Evolutionary conservation across 2,329 filamentous ascomycete species (phyloP).

Genomic region (Setomelanomma holmii): DNA sequence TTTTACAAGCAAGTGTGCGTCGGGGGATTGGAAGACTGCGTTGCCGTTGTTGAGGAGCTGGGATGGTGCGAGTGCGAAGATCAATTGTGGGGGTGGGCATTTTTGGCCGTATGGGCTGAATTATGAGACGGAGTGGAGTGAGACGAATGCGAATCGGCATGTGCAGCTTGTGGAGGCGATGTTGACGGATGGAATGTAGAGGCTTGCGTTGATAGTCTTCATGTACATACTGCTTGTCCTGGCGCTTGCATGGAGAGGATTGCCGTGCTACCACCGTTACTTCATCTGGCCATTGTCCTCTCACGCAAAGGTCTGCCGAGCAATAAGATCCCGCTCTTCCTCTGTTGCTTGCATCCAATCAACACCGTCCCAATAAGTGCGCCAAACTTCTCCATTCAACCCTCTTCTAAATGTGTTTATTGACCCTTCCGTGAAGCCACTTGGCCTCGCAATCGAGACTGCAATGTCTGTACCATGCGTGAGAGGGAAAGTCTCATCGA

Average conservation of each 20-base stretch:
- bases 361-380: not conserved
- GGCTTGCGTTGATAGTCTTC: too few relatives aligned
- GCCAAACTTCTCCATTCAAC: too few relatives aligned
- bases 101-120: constrained; percentile 48
- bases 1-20: constrained; percentile 37
- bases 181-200: constrained; percentile 41
- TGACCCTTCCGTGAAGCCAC: not conserved
- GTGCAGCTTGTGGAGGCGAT: constrained; percentile 43
- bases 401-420: not conserved
- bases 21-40: constrained; percentile 42
- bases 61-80: constrained; percentile 38
- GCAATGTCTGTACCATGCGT: not conserved
- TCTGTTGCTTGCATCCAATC: not conserved
- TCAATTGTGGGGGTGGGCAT: constrained; percentile 41
- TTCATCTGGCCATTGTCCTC: too few relatives aligned
- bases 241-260: too few relatives aligned
- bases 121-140: constrained; percentile 45
- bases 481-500: too few relatives aligned
- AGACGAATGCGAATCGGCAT: constrained; percentile 44
- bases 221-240: too few relatives aligned
- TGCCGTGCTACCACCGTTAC: too few relatives aligned
- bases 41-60: constrained; percentile 39
- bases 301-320: too few relatives aligned
- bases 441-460: not conserved
- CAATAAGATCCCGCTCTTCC: not conserved